These are phyloP conservation scores for Daedalea quercina DNA, from an alignment of 768 basidiomycete species.

Conservation along the genomic window DNA sequence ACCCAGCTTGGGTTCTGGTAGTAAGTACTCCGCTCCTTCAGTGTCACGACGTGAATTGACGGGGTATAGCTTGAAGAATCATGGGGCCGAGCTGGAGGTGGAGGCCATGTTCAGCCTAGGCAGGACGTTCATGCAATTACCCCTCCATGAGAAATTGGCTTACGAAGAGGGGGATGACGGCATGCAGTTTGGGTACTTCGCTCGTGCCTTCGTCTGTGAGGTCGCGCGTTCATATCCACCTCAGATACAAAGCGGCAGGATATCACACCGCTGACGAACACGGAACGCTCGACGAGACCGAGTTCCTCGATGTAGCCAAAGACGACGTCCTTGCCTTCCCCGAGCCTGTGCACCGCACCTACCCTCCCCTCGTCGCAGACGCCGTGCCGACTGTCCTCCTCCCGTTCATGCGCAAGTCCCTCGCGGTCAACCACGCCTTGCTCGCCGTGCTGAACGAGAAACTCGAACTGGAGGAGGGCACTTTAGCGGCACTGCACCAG, in stretches of 20 bases:
- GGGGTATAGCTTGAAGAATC: constrained; percentile 32
- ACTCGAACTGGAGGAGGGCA: constrained; percentile 18
- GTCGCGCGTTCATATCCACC: not conserved
- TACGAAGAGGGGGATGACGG: constrained; percentile 37
- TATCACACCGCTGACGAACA: constrained; percentile 24
- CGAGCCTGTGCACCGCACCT: constrained; percentile 18
- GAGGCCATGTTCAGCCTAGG: constrained; percentile 34
- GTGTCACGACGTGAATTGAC: not conserved
- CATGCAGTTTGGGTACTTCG: constrained; percentile 28
- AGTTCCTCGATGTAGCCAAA: constrained; percentile 28
- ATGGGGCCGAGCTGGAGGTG: constrained; percentile 29
- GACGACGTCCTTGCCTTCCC: constrained; percentile 28
- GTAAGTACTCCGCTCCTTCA: constrained; percentile 16
- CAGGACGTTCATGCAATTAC: constrained; percentile 29
- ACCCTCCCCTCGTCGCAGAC: constrained; percentile 18
- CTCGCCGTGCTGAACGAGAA: constrained; percentile 17
- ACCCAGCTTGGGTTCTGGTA: constrained; percentile 50
- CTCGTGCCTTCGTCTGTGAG: not conserved
- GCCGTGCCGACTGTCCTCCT: constrained; percentile 15
- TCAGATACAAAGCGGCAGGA: constrained; percentile 24
- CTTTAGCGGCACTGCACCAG: constrained; percentile 14
- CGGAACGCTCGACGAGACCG: constrained; percentile 23
- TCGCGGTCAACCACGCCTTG: constrained; percentile 16
- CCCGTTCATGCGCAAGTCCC: constrained; percentile 18
- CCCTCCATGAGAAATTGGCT: constrained; percentile 32